These are phyloP conservation scores for Tricholoma sp. DNA, from an alignment of 768 basidiomycete genomes.

Conservation along the genomic window DNA sequence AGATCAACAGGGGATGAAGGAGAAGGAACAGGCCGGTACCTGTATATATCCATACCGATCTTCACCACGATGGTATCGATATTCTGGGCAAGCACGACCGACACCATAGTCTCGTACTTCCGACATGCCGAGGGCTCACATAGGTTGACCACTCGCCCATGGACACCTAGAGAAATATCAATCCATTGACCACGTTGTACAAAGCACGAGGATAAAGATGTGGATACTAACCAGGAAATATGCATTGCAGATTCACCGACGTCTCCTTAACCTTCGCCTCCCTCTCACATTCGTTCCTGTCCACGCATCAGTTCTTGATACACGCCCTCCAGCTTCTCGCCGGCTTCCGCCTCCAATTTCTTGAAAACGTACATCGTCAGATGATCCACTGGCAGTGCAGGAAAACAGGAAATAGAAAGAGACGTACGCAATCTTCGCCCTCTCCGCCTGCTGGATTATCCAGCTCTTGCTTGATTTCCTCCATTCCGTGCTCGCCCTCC, in stretches of 20 bases:
- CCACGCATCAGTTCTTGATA: conserved; percentile 79
- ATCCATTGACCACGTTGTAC: neutral
- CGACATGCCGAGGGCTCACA: conserved; percentile 92
- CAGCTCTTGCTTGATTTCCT: conserved; percentile 68
- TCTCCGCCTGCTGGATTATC: conserved; percentile 84
- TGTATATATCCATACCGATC: conserved; percentile 98
- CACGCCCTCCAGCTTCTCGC: conserved; percentile 82
- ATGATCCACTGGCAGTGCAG: neutral
- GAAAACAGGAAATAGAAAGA: neutral
- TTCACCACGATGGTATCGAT: conserved; percentile 95
- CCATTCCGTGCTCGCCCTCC: conserved; percentile 64
- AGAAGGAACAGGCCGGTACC: conserved; percentile 40
- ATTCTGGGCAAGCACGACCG: conserved; percentile 88
- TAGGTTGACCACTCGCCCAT: conserved; percentile 87
- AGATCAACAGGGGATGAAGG: neutral
- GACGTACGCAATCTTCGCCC: conserved; percentile 68
- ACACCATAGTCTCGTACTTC: conserved; percentile 90
- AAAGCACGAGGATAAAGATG: no score
- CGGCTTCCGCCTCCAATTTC: conserved; percentile 84
- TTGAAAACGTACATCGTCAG: conserved; percentile 33
- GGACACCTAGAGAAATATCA: conserved; percentile 54
- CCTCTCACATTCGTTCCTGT: conserved; percentile 80
- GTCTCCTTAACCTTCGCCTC: conserved; percentile 85
- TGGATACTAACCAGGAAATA: conserved; percentile 70
- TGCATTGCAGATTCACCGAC: conserved; percentile 72